Conservation (phyloP, 2,329 filamentous ascomycete genomes). For the Pseudogymnoascus sp. region DNA sequence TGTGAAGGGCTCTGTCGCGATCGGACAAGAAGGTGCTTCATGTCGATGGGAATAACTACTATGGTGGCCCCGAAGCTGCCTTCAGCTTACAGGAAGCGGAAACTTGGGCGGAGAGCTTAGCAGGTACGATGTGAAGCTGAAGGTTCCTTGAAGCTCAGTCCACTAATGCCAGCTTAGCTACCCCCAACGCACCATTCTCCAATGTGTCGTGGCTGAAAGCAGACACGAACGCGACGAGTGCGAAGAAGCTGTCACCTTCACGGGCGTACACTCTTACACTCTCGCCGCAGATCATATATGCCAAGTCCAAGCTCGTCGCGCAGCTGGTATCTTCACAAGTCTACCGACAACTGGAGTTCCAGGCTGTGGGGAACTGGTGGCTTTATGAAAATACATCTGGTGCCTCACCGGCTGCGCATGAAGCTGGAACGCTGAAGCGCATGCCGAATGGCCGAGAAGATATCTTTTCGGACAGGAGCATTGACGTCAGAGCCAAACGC, state of each 20-base stretch:
- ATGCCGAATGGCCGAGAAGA: conserved; percentile 89
- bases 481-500: conserved; percentile 76
- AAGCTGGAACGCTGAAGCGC: conserved; percentile 45
- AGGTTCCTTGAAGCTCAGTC: background rate
- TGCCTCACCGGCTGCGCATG: conserved; percentile 16
- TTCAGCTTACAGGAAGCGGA: conserved; percentile 77
- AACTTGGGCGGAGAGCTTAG: conserved; percentile 54
- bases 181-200: conserved; percentile 19
- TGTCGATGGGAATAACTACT: conserved; percentile 79
- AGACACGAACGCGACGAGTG: conserved; percentile 26
- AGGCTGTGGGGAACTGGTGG: conserved; percentile 90
- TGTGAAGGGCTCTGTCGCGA: conserved; percentile 76
- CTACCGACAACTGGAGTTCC: conserved; percentile 85
- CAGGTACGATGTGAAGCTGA: conserved; percentile 24
- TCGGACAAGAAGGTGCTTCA: conserved; percentile 89
- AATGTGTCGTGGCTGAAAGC: conserved; percentile 25
- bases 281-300: conserved; percentile 80
- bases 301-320: conserved; percentile 68
- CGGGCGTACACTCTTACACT: conserved; percentile 77
- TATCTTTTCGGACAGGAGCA: conserved; percentile 70
- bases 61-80: conserved; percentile 79
- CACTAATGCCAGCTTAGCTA: conserved; percentile 12
- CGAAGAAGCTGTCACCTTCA: conserved; percentile 48
- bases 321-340: conserved; percentile 83
- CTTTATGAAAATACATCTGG: conserved; percentile 43